Percentiles rank a stretch among this genome's conserved stretches.
Conservation (phyloP, 2,329 filamentous ascomycete species). For the Penicillium sclerotiorum region DNA sequence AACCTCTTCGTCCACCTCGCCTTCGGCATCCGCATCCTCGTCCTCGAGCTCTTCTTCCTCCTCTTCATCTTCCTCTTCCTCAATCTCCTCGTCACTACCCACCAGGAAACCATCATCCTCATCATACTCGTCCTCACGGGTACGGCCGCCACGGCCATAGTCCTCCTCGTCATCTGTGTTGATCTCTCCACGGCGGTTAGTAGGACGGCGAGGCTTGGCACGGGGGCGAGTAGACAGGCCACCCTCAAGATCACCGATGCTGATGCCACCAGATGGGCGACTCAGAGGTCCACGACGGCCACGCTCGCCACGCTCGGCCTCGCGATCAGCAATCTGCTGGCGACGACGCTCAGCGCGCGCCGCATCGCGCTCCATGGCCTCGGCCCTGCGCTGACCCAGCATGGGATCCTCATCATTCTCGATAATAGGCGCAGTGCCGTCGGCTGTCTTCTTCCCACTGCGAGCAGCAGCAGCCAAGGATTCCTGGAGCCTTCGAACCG, state of each 20-base stretch:
- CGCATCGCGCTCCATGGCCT: conserved; percentile 62
- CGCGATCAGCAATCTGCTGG: conserved; percentile 59
- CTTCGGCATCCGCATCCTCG: conserved; percentile 50
- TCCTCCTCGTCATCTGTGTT: conserved; percentile 55
- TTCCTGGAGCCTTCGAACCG: conserved; percentile 63
- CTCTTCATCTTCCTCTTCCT: conserved; percentile 48
- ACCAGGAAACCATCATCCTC: conserved; percentile 78
- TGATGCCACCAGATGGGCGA: conserved; percentile 58
- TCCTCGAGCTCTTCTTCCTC: conserved; percentile 48
- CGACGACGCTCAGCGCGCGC: conserved; percentile 56
- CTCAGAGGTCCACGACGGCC: too few relatives aligned
- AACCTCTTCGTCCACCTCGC: conserved; percentile 42
- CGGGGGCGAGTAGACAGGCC: conserved; percentile 46
- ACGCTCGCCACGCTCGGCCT: conserved; percentile 56
- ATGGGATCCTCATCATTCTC: conserved; percentile 66
- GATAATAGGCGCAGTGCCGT: conserved; percentile 59
- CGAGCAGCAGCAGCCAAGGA: conserved; percentile 60
- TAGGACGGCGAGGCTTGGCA: conserved; percentile 39
- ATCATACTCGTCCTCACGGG: conserved; percentile 79
- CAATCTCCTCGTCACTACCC: conserved; percentile 52
- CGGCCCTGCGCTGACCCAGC: conserved; percentile 60
- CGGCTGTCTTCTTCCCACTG: conserved; percentile 52
- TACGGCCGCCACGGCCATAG: conserved; percentile 46
- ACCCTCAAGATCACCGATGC: conserved; percentile 58
- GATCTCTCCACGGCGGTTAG: conserved; percentile 51